Percentiles rank a stretch among this genome's conserved stretches.
Conservation (phyloP, 2,329 filamentous ascomycete genomes). For the Beauveria medogensis region DNA sequence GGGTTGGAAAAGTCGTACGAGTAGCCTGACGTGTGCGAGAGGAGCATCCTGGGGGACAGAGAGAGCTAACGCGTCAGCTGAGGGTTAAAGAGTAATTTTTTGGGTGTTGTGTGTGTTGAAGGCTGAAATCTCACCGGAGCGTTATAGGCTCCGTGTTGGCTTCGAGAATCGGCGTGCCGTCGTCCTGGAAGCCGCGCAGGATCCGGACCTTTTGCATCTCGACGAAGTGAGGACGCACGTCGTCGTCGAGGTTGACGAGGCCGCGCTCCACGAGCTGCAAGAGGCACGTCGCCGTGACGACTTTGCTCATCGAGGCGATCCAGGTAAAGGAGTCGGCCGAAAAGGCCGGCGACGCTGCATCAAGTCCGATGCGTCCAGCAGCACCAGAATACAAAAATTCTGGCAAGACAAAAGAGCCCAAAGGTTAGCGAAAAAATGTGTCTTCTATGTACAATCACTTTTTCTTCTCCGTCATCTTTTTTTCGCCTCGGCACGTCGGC, state of each 20-base stretch:
- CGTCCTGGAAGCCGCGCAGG: constrained; percentile 28
- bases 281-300: constrained; percentile 29
- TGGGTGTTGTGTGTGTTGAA: not conserved
- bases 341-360: constrained; percentile 23
- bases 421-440: not conserved
- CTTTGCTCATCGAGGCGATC: constrained; percentile 36
- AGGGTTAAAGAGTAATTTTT: no score
- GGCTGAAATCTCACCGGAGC: constrained; percentile 20
- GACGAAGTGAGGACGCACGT: constrained; percentile 26
- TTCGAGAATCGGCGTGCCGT: constrained; percentile 29
- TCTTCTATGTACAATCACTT: not conserved
- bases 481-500: not conserved
- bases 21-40: constrained; percentile 42
- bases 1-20: constrained; percentile 35
- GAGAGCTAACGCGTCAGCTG: not conserved
- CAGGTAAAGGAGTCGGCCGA: constrained; percentile 25
- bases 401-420: constrained; percentile 8
- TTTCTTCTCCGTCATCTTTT: not conserved
- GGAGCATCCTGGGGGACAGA: constrained; percentile 25
- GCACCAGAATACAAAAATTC: constrained; percentile 28
- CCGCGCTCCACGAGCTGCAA: constrained; percentile 33
- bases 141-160: constrained; percentile 30
- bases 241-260: constrained; percentile 27
- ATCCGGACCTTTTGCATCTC: constrained; percentile 27
- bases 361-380: constrained; percentile 28